phyloP scores from a whole-genome alignment of 805 yeast species.

The Kregervanrija delftensis region DNA sequence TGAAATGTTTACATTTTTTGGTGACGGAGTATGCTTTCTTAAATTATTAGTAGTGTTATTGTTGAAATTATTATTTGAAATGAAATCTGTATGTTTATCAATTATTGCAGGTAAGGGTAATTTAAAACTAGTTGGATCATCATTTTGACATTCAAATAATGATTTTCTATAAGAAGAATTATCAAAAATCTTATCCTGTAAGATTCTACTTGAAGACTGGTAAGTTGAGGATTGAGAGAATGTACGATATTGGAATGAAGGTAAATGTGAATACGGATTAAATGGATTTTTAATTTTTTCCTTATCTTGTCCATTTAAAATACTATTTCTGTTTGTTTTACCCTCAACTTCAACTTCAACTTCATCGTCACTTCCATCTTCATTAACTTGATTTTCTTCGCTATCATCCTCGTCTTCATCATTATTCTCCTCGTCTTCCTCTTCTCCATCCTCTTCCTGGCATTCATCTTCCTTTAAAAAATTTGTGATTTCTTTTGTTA shows the following conservation, averaged over 20 bases:
- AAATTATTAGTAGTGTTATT: too few relatives aligned
- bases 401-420: slow-evolving; percentile 5
- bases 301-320: slow-evolving; percentile 1
- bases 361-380: neutral
- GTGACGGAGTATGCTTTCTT: too few relatives aligned
- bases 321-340: slow-evolving; percentile 1
- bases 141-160: slow-evolving; percentile 1
- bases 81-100: slow-evolving; percentile 11
- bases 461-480: slow-evolving; percentile 4
- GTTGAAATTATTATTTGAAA: too few relatives aligned
- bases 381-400: slow-evolving; percentile 3
- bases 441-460: neutral
- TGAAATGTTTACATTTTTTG: too few relatives aligned
- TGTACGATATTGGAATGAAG: neutral
- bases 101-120: slow-evolving; percentile 23
- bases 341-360: neutral
- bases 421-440: slow-evolving; percentile 3
- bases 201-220: neutral
- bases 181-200: slow-evolving; percentile 2
- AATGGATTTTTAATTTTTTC: neutral
- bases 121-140: slow-evolving; percentile 12
- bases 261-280: neutral
- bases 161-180: slow-evolving; percentile 4
- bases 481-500: slow-evolving; percentile 16
- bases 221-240: too few relatives aligned